Percentiles rank a stretch among this genome's conserved stretches.
Conservation (phyloP, 345 rosid species). For the Murraya paniculata region DNA sequence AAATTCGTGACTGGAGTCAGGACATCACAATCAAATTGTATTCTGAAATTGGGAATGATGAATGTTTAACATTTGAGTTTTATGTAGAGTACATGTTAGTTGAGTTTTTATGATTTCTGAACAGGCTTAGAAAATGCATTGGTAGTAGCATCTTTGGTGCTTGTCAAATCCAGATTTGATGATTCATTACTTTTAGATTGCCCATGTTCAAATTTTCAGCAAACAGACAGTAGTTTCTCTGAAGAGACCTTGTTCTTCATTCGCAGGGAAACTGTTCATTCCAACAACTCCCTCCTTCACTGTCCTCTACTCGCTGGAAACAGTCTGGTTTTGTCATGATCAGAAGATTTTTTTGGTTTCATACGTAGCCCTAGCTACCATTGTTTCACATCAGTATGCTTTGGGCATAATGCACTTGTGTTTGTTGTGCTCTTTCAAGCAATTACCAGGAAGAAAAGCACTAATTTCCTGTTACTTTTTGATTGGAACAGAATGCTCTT, state of each 20-base stretch:
- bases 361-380: too few species aligned
- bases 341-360: too few species aligned
- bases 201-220: neutral
- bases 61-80: neutral
- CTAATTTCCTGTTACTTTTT: too few species aligned
- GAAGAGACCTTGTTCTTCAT: slow-evolving; percentile 5
- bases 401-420: too few species aligned
- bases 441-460: too few species aligned
- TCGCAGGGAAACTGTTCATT: slow-evolving; percentile 11
- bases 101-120: neutral
- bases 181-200: neutral
- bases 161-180: neutral
- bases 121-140: neutral
- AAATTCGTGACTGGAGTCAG: neutral
- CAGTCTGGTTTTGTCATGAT: too few species aligned
- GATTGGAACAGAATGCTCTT: too few species aligned
- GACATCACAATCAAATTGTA: neutral
- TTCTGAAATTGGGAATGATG: neutral
- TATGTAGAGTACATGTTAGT: neutral
- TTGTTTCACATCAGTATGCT: too few species aligned
- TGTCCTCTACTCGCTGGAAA: too few species aligned
- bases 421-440: too few species aligned
- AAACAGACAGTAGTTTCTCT: neutral
- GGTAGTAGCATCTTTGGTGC: neutral
- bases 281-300: slow-evolving; percentile 1